These are phyloP conservation scores for Fusarium buharicum DNA, from an alignment of 2,329 filamentous ascomycete species.

Conservation along the genomic window DNA sequence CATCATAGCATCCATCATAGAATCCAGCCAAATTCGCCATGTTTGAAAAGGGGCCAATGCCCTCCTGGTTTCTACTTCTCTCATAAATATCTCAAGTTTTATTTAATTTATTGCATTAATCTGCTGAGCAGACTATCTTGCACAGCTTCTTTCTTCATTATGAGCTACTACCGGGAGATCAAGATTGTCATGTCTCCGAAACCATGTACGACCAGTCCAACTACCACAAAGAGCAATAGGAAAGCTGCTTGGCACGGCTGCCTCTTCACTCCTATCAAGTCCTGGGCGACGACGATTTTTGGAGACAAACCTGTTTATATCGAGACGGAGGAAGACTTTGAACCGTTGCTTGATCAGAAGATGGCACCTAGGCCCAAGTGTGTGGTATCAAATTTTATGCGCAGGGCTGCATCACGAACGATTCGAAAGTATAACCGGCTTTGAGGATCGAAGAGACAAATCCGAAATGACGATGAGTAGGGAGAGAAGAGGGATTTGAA, in stretches of 20 bases:
- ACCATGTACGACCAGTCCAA: neutral
- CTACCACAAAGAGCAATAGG: neutral
- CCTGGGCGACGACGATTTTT: conserved; percentile 16
- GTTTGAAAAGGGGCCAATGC: conserved; percentile 26
- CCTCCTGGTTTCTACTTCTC: neutral
- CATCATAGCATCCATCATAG: neutral
- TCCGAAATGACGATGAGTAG: neutral
- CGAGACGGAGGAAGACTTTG: conserved; percentile 33
- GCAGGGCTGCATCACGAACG: conserved; percentile 54
- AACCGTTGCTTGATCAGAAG: conserved; percentile 38
- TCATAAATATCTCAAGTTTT: neutral
- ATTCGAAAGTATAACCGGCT: conserved; percentile 52
- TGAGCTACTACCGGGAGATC: conserved; percentile 29
- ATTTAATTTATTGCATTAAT: neutral
- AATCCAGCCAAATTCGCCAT: neutral
- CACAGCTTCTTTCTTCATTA: conserved; percentile 2
- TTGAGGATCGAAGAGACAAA: neutral
- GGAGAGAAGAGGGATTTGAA: neutral
- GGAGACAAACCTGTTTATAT: conserved; percentile 1
- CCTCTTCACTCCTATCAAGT: conserved; percentile 27
- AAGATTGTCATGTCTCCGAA: conserved; percentile 30
- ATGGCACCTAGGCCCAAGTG: conserved; percentile 51
- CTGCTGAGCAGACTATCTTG: conserved; percentile 17
- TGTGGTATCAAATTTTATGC: conserved; percentile 55
- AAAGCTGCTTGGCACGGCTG: conserved; percentile 22